Base-by-base conservation (phyloP, 495 filamentous ascomycete species). In the Oidiodendron maius region DNA sequence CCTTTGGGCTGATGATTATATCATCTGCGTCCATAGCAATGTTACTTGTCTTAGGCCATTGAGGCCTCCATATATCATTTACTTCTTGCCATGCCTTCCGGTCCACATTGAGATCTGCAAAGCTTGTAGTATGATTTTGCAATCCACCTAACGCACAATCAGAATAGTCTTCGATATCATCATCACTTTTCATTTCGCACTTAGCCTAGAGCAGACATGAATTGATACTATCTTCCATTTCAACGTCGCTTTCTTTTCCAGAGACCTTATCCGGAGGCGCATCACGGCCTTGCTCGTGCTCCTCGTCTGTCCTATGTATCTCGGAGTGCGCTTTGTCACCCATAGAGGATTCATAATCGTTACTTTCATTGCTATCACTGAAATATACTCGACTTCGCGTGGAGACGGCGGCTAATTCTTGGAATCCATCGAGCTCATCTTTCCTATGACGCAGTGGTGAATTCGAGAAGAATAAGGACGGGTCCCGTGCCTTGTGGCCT, bases 321-420 rank as follows among this genome's bases (percentile, higher is more conserved):
- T 35, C 30, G 4, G 9, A 24, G 6, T 23, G 25, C 4, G 43
- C 36, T 22, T 30, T 18, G 10, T 37, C 28, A 20, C 22, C 8
- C 5, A 11, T 22, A 18, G 3, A 15, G 18, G 16, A 9, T 6
- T 34, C 16, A 17, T 13, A 26, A 42, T 41, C 28, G 24, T 46
- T 40, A 12, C 18, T 41, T 41, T 32, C 25, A 3, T 45, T 32
- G 6, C 16, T 34, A 12, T 42, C 21, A 22, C 39, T 40, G 3
- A 21, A 20, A 20, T 20, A 17, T 26, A 21, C n/a, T 23, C 44
- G 28, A 45, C 18, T 51, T 44, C 20, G 40, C 17, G 48, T 23
- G n/a, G 46, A 46, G 16, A 56, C 53, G 23, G 43, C 32, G 24
- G 24, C 38, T 22, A 51, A 36, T 23, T 47, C 28, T 44, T 56